Evolutionary conservation across 306 rosid species (phyloP).

Genomic region (Acacia melanoxylon): DNA sequence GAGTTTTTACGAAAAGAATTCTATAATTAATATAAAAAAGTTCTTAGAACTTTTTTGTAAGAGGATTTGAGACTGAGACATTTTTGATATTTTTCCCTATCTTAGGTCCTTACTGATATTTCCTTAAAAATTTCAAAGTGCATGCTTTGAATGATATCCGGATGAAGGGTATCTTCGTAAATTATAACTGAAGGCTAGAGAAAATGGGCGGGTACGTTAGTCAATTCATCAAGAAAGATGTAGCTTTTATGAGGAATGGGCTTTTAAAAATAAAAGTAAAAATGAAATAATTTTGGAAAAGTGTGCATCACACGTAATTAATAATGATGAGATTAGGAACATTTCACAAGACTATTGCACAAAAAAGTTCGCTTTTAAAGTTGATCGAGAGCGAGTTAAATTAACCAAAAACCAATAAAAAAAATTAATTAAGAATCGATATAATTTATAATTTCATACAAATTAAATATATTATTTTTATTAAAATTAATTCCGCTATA

Average conservation of each 20-base stretch:
- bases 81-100: no score
- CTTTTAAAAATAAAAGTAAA: neutral
- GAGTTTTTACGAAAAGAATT: no score
- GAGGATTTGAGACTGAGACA: no score
- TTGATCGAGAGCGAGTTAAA: neutral
- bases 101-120: no score
- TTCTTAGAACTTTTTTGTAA: no score
- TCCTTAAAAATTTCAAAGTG: neutral
- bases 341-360: neutral
- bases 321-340: neutral
- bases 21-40: no score
- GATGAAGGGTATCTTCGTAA: constrained; percentile 29
- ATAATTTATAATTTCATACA: no score
- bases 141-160: neutral
- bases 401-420: no score
- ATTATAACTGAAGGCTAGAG: neutral
- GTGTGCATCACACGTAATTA: constrained; percentile 31
- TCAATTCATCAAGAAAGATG: constrained; percentile 29
- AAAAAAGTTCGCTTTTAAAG: neutral
- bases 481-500: neutral
- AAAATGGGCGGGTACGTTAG: constrained; percentile 31
- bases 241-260: constrained; percentile 14
- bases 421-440: no score
- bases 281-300: neutral
- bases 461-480: no score